phyloP scores from a whole-genome alignment of 106 monocot species.

The Allium sativum region DNA sequence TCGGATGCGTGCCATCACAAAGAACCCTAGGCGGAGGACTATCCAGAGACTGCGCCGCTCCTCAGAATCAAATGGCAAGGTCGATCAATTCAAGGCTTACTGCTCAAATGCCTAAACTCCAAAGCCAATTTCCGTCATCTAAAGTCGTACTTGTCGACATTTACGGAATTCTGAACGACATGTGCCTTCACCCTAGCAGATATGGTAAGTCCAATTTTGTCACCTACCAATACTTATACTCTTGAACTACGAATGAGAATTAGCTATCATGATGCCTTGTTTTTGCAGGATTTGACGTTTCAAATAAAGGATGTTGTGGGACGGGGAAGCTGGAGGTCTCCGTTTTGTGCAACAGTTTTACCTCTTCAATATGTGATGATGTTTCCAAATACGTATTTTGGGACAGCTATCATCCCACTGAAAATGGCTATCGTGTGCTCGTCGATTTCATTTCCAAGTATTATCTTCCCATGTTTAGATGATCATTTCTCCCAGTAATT shows the following conservation, averaged over 20 bases:
- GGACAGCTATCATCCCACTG: conserved; percentile 32
- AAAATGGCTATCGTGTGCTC: conserved; percentile 8
- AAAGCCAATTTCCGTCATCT: background rate
- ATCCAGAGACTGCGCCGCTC: conserved; percentile 6
- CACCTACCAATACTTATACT: background rate
- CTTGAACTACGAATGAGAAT: background rate
- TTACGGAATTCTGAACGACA: background rate
- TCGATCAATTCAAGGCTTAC: background rate
- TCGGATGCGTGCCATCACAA: conserved; percentile 50
- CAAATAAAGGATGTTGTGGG: conserved; percentile 33
- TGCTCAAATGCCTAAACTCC: background rate
- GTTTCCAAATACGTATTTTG: conserved; percentile 32
- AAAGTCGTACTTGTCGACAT: background rate
- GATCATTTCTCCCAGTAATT: background rate
- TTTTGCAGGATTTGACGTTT: conserved; percentile 28
- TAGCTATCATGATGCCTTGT: background rate
- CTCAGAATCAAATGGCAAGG: background rate
- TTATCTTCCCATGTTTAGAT: conserved; percentile 1
- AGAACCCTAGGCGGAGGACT: conserved; percentile 23
- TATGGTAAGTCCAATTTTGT: background rate
- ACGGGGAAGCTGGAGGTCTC: conserved; percentile 19
- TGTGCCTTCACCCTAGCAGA: background rate
- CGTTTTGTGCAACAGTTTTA: conserved; percentile 23
- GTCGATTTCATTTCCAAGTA: conserved; percentile 9
- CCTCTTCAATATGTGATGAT: conserved; percentile 14